Conservation (phyloP, 1,284 basidiomycete species). For the Ustilago lituana region DNA sequence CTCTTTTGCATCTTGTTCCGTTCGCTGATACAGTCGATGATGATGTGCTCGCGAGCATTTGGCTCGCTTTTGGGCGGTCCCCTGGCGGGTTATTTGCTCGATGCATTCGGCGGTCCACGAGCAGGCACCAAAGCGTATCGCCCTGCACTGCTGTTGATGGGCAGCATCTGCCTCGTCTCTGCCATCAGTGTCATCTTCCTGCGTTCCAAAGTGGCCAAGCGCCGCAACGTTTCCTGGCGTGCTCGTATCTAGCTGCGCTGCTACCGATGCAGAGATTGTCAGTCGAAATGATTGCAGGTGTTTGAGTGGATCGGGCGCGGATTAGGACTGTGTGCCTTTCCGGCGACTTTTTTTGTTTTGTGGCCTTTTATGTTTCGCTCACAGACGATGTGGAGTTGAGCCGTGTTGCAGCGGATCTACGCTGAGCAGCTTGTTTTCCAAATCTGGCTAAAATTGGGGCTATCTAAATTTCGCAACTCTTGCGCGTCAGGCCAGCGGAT, state of each 20-base stretch:
- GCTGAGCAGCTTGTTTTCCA: not conserved
- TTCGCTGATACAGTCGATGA: slow-evolving; percentile 29
- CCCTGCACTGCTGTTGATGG: slow-evolving; percentile 45
- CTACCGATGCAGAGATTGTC: too few relatives aligned
- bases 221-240: slow-evolving; percentile 34
- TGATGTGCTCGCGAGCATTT: slow-evolving; percentile 41
- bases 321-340: too few relatives aligned
- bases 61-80: slow-evolving; percentile 49
- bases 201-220: slow-evolving; percentile 27
- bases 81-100: slow-evolving; percentile 46
- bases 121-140: slow-evolving; percentile 35
- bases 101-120: slow-evolving; percentile 42
- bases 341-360: too few relatives aligned
- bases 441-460: not conserved
- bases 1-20: not conserved
- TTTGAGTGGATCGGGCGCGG: not conserved
- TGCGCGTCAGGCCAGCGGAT: too few relatives aligned
- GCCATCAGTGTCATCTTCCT: slow-evolving; percentile 33
- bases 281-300: not conserved
- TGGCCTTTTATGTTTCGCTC: too few relatives aligned
- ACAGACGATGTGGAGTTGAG: not conserved
- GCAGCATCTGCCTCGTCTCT: slow-evolving; percentile 37
- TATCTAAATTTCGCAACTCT: too few relatives aligned
- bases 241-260: slow-evolving; percentile 33
- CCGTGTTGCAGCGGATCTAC: not conserved